Evolutionary conservation across 768 basidiomycete genomes (phyloP).

Genomic region (Lentinula guzmanii): DNA sequence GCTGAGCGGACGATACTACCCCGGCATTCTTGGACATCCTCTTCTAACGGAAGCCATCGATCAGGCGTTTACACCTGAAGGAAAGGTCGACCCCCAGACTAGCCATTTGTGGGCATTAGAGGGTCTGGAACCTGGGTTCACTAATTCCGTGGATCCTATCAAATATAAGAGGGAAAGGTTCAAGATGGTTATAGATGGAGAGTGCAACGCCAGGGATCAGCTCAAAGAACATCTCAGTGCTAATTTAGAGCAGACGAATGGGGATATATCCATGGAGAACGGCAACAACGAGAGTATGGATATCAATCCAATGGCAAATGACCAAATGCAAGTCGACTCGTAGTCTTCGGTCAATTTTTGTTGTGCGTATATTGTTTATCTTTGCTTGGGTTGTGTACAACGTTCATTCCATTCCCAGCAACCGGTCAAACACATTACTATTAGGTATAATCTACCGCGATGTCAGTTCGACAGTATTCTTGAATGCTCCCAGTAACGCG

Average conservation of each 20-base stretch:
- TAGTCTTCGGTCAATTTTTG: background rate
- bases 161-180: conserved; percentile 45
- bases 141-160: conserved; percentile 67
- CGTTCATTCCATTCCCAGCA: too few relatives aligned
- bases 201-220: conserved; percentile 36
- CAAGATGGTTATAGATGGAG: conserved; percentile 60
- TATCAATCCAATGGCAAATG: background rate
- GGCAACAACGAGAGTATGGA: background rate
- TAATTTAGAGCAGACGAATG: background rate
- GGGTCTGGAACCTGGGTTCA: conserved; percentile 59
- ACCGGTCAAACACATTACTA: too few relatives aligned
- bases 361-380: background rate
- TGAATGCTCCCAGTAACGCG: conserved; percentile 88
- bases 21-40: conserved; percentile 61
- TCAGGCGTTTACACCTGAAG: conserved; percentile 28
- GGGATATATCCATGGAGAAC: background rate
- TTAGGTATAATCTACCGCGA: background rate
- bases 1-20: conserved; percentile 79
- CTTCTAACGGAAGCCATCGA: conserved; percentile 38
- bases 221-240: conserved; percentile 32
- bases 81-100: conserved; percentile 30
- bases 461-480: conserved; percentile 80
- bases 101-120: conserved; percentile 68
- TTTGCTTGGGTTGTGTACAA: background rate
- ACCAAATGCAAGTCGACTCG: background rate